A percentile compares a stretch with the other conserved stretches of the same genome.
Evolutionary conservation across 305 asterid genomes (phyloP).

Genomic region (Fraxinus baroniana): DNA sequence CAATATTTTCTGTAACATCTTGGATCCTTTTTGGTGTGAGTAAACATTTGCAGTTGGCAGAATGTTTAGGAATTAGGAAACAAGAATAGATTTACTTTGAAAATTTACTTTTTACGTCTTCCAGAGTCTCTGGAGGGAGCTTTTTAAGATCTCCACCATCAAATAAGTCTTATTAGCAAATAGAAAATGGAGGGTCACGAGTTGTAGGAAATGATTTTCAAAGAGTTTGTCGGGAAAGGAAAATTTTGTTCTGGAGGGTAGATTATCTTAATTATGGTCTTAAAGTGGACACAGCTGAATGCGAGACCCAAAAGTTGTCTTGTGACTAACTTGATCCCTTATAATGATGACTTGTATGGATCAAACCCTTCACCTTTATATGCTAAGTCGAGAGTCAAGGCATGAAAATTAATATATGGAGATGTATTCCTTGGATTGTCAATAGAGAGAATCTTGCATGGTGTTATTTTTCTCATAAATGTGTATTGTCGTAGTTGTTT

Average conservation of each 20-base stretch:
- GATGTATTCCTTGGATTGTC: neutral
- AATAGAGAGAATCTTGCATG: neutral
- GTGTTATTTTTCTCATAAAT: neutral
- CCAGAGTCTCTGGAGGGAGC: neutral
- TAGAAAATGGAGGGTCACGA: neutral
- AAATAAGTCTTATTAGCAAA: neutral
- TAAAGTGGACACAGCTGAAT: neutral
- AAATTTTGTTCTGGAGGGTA: neutral
- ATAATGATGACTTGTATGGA: neutral
- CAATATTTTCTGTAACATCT: neutral
- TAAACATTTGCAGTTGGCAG: neutral
- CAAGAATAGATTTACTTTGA: neutral
- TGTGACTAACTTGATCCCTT: neutral
- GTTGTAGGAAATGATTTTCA: neutral
- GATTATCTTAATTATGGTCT: neutral
- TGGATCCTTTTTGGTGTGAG: neutral
- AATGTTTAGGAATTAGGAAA: neutral
- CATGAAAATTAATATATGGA: neutral
- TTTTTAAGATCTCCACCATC: neutral
- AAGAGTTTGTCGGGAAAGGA: neutral
- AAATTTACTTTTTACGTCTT: neutral
- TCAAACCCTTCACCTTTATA: neutral
- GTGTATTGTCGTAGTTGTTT: neutral
- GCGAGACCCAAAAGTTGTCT: neutral
- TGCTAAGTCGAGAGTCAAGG: neutral